Percentiles rank a stretch among this genome's conserved stretches.
phyloP scores from a whole-genome alignment of 345 rosid genomes.

The Hibiscus trionum region DNA sequence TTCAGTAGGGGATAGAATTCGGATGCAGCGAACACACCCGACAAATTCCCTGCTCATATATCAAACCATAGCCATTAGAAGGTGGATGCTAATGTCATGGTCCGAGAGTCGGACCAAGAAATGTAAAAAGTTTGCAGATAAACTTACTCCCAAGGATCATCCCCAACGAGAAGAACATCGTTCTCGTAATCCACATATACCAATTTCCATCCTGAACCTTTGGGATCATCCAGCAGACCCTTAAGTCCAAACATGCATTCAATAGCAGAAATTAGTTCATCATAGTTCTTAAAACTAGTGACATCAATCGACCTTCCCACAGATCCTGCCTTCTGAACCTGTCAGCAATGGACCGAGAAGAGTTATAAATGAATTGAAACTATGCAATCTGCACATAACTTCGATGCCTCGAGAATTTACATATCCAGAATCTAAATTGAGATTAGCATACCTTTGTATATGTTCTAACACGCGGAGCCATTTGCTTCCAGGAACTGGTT shows the following conservation, averaged over 20 bases:
- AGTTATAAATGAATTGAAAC: background rate
- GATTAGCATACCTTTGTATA: conserved; percentile 64
- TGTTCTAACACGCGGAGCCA: conserved; percentile 71
- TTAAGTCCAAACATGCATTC: conserved; percentile 93
- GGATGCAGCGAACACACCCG: background rate
- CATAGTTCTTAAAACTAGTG: conserved; percentile 72
- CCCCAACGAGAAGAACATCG: conserved; percentile 92
- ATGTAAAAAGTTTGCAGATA: background rate
- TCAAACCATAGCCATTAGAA: background rate
- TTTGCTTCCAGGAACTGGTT: conserved; percentile 68
- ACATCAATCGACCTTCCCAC: conserved; percentile 96
- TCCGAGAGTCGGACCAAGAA: background rate
- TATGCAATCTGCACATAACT: background rate
- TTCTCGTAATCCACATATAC: conserved; percentile 94
- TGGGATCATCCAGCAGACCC: conserved; percentile 72
- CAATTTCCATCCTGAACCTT: conserved; percentile 85
- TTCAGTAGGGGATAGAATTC: background rate
- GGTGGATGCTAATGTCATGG: background rate
- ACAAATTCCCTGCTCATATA: background rate
- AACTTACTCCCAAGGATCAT: conserved; percentile 97
- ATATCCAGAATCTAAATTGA: background rate
- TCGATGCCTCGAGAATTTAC: too few relatives aligned
- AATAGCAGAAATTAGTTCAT: conserved; percentile 74
- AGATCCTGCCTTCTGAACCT: conserved; percentile 97
- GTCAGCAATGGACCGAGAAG: conserved; percentile 11